Evolutionary conservation across 192 early-diverging fungal species (phyloP).

Genomic region (Gorgonomyces haynaldii): DNA sequence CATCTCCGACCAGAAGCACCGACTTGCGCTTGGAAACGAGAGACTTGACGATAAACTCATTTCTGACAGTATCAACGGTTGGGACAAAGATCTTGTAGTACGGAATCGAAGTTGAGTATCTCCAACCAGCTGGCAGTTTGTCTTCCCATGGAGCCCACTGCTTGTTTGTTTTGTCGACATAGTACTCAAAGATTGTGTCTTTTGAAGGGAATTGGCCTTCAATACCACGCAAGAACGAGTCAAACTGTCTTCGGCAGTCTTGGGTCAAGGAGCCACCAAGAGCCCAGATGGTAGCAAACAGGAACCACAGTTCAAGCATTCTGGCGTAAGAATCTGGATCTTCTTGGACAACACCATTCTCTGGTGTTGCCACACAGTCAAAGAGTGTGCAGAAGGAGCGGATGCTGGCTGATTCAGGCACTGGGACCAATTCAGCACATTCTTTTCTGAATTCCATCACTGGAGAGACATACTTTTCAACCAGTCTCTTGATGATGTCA

Average conservation of each 20-base stretch:
- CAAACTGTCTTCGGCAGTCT: slow-evolving; percentile 35
- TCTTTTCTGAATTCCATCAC: slow-evolving; percentile 35
- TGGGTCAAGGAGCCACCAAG: slow-evolving; percentile 44
- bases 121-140: slow-evolving; percentile 35
- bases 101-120: slow-evolving; percentile 29
- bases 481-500: slow-evolving; percentile 26
- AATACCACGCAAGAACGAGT: slow-evolving; percentile 47
- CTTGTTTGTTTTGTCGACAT: slow-evolving; percentile 43
- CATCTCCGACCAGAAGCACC: slow-evolving; percentile 41
- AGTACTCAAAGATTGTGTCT: slow-evolving; percentile 48
- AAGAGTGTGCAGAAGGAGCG: slow-evolving; percentile 36
- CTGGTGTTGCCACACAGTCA: slow-evolving; percentile 31
- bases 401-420: slow-evolving; percentile 36
- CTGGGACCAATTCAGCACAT: slow-evolving; percentile 35
- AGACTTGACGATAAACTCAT: slow-evolving; percentile 38
- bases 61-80: slow-evolving; percentile 47
- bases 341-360: slow-evolving; percentile 40
- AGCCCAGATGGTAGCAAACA: slow-evolving; percentile 46
- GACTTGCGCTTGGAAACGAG: slow-evolving; percentile 35
- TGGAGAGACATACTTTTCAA: slow-evolving; percentile 38
- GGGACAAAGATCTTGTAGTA: slow-evolving; percentile 56
- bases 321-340: slow-evolving; percentile 31
- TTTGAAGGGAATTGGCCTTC: slow-evolving; percentile 50
- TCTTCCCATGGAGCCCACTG: slow-evolving; percentile 46
- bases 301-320: slow-evolving; percentile 49